Evolutionary conservation across 306 rosid species (phyloP).

Genomic region (Prunus mume): DNA sequence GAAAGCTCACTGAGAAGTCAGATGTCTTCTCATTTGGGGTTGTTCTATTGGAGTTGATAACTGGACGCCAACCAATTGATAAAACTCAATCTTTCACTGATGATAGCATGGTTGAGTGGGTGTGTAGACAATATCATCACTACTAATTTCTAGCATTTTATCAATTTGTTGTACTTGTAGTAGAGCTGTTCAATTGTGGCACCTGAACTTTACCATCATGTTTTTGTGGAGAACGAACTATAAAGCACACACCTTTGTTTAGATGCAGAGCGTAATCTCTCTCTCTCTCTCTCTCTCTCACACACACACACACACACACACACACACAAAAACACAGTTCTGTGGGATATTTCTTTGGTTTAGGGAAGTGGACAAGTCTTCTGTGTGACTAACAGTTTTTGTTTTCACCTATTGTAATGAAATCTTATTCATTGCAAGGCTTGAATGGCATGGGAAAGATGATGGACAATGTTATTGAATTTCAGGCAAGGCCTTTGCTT

Average conservation of each 20-base stretch:
- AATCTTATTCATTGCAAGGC: not conserved
- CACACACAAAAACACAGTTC: not conserved
- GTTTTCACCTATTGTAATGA: not conserved
- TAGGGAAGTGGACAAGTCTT: not conserved
- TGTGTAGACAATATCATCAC: conserved; percentile 22
- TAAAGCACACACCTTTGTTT: conserved; percentile 9
- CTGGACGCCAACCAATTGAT: conserved; percentile 53
- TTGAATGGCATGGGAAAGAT: not conserved
- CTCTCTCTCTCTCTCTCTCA: not conserved
- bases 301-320: too few species aligned
- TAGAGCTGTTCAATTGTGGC: not conserved
- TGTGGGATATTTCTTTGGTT: not conserved
- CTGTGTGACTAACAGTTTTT: not conserved
- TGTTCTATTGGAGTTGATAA: conserved; percentile 68
- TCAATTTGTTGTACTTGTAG: not conserved
- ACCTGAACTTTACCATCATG: not conserved
- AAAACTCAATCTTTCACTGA: conserved; percentile 39
- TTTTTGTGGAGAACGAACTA: not conserved
- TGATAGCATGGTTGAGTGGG: conserved; percentile 74
- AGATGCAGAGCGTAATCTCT: not conserved
- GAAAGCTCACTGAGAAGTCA: conserved; percentile 66
- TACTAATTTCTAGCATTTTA: not conserved
- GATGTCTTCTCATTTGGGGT: conserved; percentile 69
- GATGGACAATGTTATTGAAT: conserved; percentile 12
- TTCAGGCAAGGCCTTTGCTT: conserved; percentile 74